A percentile compares a stretch with the other conserved stretches of the same genome.
These are phyloP conservation scores for bread wheat (Triticum aestivum) DNA, from an alignment of 176 grass and related monocot genomes.

Conservation along the genomic window DNA sequence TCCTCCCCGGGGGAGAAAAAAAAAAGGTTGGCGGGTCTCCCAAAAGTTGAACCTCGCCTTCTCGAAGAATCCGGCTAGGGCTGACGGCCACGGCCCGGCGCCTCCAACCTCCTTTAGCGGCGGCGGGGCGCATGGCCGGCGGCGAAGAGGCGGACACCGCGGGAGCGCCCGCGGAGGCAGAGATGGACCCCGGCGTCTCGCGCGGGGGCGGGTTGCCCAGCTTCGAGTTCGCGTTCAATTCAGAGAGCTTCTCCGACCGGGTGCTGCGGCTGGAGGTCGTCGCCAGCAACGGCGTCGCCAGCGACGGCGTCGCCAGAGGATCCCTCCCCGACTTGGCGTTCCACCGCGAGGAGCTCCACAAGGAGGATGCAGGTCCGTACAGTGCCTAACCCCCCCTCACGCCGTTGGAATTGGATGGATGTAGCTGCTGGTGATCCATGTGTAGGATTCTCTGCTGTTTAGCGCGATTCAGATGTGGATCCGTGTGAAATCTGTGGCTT, in stretches of 20 bases:
- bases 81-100: neutral
- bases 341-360: conserved; percentile 19
- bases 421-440: no score
- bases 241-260: conserved; percentile 79
- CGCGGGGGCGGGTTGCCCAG: conserved; percentile 42
- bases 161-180: neutral
- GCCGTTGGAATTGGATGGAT: no score
- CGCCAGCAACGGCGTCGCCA: neutral
- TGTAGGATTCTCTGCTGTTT: neutral
- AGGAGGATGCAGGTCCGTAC: conserved; percentile 6
- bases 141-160: neutral
- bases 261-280: conserved; percentile 68
- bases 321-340: conserved; percentile 54
- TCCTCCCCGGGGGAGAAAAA: no score
- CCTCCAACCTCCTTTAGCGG: neutral
- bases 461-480: neutral
- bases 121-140: conserved; percentile 2
- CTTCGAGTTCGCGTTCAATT: conserved; percentile 87
- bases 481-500: neutral
- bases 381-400: no score
- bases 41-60: neutral
- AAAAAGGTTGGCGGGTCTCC: no score
- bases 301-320: conserved; percentile 7
- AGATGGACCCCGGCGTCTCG: conserved; percentile 64
- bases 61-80: conserved; percentile 32